Percentiles rank a stretch among this genome's conserved stretches.
phyloP scores from a whole-genome alignment of 1,284 basidiomycete genomes.

The Cryptococcus sp. region DNA sequence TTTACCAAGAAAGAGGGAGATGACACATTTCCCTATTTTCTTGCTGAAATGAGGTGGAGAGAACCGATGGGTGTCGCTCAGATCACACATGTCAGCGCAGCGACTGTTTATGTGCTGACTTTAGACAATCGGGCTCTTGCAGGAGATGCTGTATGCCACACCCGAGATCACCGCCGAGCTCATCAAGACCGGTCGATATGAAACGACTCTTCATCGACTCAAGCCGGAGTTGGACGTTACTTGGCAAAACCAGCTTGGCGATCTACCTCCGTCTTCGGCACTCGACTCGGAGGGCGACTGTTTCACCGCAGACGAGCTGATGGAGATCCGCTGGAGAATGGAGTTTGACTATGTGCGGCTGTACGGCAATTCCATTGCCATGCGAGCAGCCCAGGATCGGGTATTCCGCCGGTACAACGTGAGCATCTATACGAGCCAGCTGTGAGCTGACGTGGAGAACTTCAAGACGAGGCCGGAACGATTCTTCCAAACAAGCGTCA shows the following conservation, averaged over 20 bases:
- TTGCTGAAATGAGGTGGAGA: slow-evolving; percentile 7
- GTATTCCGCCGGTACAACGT: neutral
- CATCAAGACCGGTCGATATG: slow-evolving; percentile 17
- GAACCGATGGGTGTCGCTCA: slow-evolving; percentile 12
- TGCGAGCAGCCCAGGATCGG: slow-evolving; percentile 14
- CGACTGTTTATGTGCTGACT: neutral
- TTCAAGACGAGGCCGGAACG: neutral
- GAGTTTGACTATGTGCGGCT: slow-evolving; percentile 23
- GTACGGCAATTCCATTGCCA: slow-evolving; percentile 18
- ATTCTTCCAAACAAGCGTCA: slow-evolving; percentile 11
- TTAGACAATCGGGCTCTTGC: slow-evolving; percentile 1
- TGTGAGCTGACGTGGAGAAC: neutral
- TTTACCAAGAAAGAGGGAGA: slow-evolving; percentile 4
- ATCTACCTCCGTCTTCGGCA: slow-evolving; percentile 4
- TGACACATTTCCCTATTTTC: slow-evolving; percentile 7
- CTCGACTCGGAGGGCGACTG: slow-evolving; percentile 6
- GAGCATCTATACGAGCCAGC: neutral
- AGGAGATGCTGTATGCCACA: slow-evolving; percentile 10
- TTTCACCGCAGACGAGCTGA: slow-evolving; percentile 13
- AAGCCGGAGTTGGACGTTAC: slow-evolving; percentile 18
- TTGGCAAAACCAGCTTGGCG: slow-evolving; percentile 7
- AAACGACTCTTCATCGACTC: slow-evolving; percentile 14
- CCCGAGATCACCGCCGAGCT: slow-evolving; percentile 16
- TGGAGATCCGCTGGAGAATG: slow-evolving; percentile 13
- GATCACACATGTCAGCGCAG: slow-evolving; percentile 15